Base-by-base conservation (phyloP, 2,329 filamentous ascomycete species). In the Chrysosporium keratinophilum region DNA sequence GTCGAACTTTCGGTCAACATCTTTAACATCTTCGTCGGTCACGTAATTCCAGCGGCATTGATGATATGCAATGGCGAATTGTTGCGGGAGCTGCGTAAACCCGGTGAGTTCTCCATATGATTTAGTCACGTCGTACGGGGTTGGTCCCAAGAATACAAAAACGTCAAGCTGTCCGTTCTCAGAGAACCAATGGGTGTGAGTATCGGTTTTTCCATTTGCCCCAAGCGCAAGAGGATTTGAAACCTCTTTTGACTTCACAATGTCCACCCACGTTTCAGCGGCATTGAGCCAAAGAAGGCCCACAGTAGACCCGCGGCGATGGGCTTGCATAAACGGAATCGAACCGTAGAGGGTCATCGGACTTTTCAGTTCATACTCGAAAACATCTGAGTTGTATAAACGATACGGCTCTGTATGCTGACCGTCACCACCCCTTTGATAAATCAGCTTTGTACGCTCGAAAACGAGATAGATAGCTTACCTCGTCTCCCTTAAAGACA, bases 11-110 rank as follows among this genome's bases (percentile, higher is more conserved):
- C 87, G 83, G 67, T 97, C 90, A 41, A 98, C 91, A 64, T 97
- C 90, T 69, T 87, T 94, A 55, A 98, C 90, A 70, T 98, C 93
- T 59, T 96, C 89, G 63, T 96, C 91, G 1, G 88, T 94, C 54
- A 96, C 84, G 67, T 98, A 98, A 73, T 98, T 98, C 93, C 93
- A 98, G 62, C 93, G 86, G 69, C 93, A 97, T 69, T 98, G 93
- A 66, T 98, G 93, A 70, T 97, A 96, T 11, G 82, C 93, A 60
- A 98, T 82, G 1, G 91, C 80, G 63, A 96, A 96, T 59, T 93
- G 85, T 64, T 95, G 89, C 1, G 93, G 93, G 70, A 98, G 80
- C 56, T 90, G 84, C 31, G 89, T 93, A 64, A 84, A 91, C 23
- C 93, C 93, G 7, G 93, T 98, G 44, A 98, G 80, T 67, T 95